Conservation (phyloP, 139 green algal species). For the Coelastrella sp. region DNA sequence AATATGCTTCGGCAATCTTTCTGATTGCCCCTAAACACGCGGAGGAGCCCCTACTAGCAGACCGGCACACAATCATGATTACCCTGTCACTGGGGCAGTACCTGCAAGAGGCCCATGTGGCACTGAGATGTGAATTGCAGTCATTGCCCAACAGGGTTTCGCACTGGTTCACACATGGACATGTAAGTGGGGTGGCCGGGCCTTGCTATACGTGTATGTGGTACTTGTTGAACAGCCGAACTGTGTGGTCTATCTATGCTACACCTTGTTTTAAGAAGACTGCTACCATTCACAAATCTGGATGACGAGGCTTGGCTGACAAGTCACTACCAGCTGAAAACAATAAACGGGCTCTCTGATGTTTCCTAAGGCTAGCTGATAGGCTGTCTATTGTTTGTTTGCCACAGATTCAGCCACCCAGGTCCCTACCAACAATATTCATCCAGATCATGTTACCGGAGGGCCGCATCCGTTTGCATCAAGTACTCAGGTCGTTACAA, state of each 20-base stretch:
- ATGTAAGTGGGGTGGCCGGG: not conserved
- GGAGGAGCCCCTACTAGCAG: slow-evolving; percentile 21
- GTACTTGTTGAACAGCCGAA: no score
- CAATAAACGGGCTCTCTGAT: no score
- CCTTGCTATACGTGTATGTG: no score
- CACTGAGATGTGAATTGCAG: not conserved
- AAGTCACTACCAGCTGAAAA: no score
- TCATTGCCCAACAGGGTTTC: slow-evolving; percentile 18
- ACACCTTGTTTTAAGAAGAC: no score
- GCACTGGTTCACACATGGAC: slow-evolving; percentile 17
- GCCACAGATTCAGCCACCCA: not conserved
- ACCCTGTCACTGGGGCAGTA: slow-evolving; percentile 27
- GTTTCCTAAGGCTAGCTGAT: no score
- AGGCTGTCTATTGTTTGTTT: not conserved
- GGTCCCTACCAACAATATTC: not conserved
- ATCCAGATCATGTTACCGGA: slow-evolving; percentile 34
- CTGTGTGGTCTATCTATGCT: no score
- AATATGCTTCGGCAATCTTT: slow-evolving; percentile 30
- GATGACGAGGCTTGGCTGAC: no score
- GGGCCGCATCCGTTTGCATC: slow-evolving; percentile 16
- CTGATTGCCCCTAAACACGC: slow-evolving; percentile 31
- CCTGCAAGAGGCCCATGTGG: slow-evolving; percentile 40
- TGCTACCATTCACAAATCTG: no score
- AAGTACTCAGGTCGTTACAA: slow-evolving; percentile 26
- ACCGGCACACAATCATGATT: slow-evolving; percentile 28